Conservation (phyloP, 441 rosid genomes). For the Eutrema salsugineum region DNA sequence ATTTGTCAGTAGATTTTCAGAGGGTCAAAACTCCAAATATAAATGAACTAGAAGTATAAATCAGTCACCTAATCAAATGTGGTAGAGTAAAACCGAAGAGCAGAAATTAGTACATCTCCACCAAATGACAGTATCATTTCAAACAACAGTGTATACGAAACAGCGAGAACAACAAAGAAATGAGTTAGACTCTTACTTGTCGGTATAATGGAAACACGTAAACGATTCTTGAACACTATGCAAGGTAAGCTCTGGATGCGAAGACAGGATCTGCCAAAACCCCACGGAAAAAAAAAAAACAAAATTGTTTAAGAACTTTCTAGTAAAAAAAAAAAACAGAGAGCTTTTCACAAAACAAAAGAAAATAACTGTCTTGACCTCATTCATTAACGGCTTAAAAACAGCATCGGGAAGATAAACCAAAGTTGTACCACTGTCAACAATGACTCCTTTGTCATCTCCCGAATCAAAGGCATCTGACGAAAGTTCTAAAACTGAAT, state of each 20-base stretch:
- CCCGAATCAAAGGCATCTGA: slow-evolving; percentile 50
- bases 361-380: slow-evolving; percentile 33
- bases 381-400: slow-evolving; percentile 44
- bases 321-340: background rate
- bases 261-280: slow-evolving; percentile 44
- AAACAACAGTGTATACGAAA: background rate
- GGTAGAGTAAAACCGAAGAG: background rate
- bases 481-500: slow-evolving; percentile 46
- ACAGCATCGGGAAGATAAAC: slow-evolving; percentile 71
- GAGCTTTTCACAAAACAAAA: background rate
- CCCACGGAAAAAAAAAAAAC: background rate
- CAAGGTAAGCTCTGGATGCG: slow-evolving; percentile 48
- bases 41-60: background rate
- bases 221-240: slow-evolving; percentile 71
- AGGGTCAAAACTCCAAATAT: background rate
- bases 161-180: background rate
- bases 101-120: background rate
- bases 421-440: slow-evolving; percentile 94
- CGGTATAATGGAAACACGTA: slow-evolving; percentile 54
- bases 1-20: background rate
- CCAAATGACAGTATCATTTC: background rate
- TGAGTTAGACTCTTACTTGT: slow-evolving; percentile 48
- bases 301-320: background rate
- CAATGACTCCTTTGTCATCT: slow-evolving; percentile 64
- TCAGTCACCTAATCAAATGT: background rate